These are phyloP conservation scores for Paramecium biaurelia DNA, from an alignment of 73 alveolate species.

Conservation along the genomic window DNA sequence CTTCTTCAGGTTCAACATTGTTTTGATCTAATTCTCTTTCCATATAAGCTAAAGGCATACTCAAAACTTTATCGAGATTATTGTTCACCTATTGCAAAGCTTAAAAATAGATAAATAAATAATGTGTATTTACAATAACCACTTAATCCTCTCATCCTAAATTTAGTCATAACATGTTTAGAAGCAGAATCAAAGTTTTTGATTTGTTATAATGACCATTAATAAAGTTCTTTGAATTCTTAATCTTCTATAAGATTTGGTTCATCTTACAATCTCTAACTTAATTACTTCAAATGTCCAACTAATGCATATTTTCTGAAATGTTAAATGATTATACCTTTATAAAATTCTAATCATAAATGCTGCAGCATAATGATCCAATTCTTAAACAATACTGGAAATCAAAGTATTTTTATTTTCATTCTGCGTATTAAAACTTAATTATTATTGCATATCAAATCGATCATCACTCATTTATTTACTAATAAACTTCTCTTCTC, in stretches of 20 bases:
- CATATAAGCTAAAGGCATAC: conserved; percentile 23
- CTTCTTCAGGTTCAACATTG: not conserved
- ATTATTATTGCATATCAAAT: conserved; percentile 1
- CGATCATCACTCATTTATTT: conserved; percentile 2
- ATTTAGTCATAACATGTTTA: not conserved
- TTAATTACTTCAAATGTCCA: not conserved
- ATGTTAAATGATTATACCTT: not conserved
- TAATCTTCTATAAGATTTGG: not conserved
- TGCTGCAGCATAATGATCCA: conserved; percentile 43
- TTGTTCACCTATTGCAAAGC: not conserved
- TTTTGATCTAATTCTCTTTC: conserved; percentile 32
- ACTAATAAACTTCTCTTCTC: conserved; percentile 26
- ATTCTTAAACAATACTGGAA: conserved; percentile 9
- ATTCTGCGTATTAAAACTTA: not conserved
- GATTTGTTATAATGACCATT: not conserved
- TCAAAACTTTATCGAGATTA: not conserved
- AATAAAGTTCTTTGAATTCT: not conserved
- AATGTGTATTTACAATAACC: not conserved
- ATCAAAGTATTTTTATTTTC: conserved; percentile 13
- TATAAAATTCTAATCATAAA: not conserved
- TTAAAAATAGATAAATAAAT: not conserved
- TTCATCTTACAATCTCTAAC: not conserved
- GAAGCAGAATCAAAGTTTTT: not conserved
- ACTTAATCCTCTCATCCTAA: conserved; percentile 12
- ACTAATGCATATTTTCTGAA: not conserved